These are phyloP conservation scores for Senna tora DNA, from an alignment of 306 rosid genomes.

Conservation along the genomic window DNA sequence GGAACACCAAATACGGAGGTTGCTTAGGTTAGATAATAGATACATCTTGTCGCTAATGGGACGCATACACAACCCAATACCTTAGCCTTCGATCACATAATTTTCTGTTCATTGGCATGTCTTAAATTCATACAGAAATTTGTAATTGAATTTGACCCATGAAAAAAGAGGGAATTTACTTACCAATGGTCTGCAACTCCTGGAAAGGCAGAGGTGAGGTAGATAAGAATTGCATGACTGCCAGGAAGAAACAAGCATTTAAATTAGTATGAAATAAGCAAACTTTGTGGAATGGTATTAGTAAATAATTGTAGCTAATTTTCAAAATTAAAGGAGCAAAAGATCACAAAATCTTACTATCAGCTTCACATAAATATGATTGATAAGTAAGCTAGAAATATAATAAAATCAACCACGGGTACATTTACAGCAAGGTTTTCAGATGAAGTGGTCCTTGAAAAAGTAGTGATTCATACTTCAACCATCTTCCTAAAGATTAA, in stretches of 20 bases:
- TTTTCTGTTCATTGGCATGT: constrained; percentile 3
- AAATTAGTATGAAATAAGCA: background rate
- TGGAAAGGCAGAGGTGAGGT: constrained; percentile 78
- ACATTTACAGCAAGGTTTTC: background rate
- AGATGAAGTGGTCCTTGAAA: background rate
- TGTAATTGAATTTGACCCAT: background rate
- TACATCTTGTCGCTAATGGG: background rate
- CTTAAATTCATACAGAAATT: background rate
- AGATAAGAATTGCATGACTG: constrained; percentile 90
- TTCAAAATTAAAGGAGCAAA: background rate
- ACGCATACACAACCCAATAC: constrained; percentile 13
- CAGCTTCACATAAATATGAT: background rate
- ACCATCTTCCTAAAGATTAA: background rate
- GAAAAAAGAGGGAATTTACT: constrained; percentile 39
- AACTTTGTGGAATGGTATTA: background rate
- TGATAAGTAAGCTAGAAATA: background rate
- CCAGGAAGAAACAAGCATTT: constrained; percentile 34
- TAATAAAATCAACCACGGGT: background rate
- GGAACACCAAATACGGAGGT: constrained; percentile 1
- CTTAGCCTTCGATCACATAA: background rate
- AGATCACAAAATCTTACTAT: background rate
- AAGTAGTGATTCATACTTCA: background rate
- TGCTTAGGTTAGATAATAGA: constrained; percentile 1
- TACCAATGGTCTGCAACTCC: constrained; percentile 88
- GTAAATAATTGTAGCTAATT: background rate